Evolutionary conservation across 768 basidiomycete species (phyloP).

Genomic region (Lentinula sp.): DNA sequence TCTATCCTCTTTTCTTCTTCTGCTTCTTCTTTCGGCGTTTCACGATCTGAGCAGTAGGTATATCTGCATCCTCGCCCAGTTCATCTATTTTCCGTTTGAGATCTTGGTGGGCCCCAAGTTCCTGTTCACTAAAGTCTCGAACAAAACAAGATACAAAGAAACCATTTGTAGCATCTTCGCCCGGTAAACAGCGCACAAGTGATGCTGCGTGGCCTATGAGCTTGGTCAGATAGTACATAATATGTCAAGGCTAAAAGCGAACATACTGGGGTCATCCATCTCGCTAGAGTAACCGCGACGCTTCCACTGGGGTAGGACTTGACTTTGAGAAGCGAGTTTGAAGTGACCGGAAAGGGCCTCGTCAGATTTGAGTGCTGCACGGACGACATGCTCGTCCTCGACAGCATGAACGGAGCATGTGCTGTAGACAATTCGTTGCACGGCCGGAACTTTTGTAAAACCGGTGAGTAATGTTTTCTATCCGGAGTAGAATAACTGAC

Average conservation of each 20-base stretch:
- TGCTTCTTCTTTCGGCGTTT: neutral
- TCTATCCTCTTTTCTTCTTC: neutral
- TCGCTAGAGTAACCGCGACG: constrained; percentile 71
- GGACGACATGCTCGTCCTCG: constrained; percentile 92
- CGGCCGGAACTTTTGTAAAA: constrained; percentile 56
- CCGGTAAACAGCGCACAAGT: constrained; percentile 67
- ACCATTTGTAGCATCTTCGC: constrained; percentile 88
- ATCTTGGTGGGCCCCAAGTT: neutral
- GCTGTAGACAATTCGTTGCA: constrained; percentile 85
- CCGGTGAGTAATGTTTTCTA: constrained; percentile 8
- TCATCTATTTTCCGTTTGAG: neutral
- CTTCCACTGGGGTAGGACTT: constrained; percentile 79
- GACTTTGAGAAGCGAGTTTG: constrained; percentile 53
- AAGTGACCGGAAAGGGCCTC: constrained; percentile 62
- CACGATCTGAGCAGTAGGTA: neutral
- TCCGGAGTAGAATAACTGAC: constrained; percentile 34
- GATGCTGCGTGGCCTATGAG: constrained; percentile 49
- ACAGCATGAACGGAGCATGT: constrained; percentile 92
- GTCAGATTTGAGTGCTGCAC: constrained; percentile 60
- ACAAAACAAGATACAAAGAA: constrained; percentile 98
- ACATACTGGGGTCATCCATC: constrained; percentile 48
- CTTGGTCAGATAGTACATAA: neutral
- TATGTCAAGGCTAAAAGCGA: constrained; percentile 2
- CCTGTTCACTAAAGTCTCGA: constrained; percentile 9
- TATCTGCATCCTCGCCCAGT: neutral